Conservation (phyloP, 1,139 yeast species). For the Scheffersomyces parashehatae region DNA sequence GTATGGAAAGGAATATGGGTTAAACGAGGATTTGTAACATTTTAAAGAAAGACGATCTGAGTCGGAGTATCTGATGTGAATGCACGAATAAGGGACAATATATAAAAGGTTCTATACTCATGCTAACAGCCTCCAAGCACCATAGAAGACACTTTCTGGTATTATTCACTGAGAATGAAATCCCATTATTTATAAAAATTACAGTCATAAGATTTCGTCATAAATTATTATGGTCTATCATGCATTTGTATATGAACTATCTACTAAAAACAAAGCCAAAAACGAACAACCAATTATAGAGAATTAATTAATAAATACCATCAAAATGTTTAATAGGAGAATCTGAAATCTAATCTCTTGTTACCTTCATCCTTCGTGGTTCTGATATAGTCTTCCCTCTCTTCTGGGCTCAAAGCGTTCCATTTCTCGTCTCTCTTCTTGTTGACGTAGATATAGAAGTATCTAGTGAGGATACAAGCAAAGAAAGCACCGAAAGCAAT, state of each 20-base stretch:
- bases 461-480: conserved; percentile 13
- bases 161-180: too few relatives aligned
- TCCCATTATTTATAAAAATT: too few relatives aligned
- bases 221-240: conserved; percentile 4
- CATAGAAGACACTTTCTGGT: too few relatives aligned
- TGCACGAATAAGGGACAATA: too few relatives aligned
- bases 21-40: conserved; percentile 27
- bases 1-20: conserved; percentile 41
- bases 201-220: too few relatives aligned
- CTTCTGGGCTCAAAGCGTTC: conserved; percentile 13
- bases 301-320: too few relatives aligned
- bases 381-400: conserved; percentile 11
- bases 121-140: too few relatives aligned
- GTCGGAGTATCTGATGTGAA: too few relatives aligned
- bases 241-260: too few relatives aligned
- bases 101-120: too few relatives aligned
- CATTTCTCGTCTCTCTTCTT: conserved; percentile 12
- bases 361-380: conserved; percentile 15
- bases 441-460: conserved; percentile 16
- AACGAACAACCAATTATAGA: too few relatives aligned
- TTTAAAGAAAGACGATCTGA: conserved; percentile 2
- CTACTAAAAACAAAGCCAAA: too few relatives aligned
- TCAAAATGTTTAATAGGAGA: conserved; percentile 9
- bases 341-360: conserved; percentile 19
- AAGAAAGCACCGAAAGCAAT: conserved; percentile 18